These are phyloP conservation scores for Fusarium secorum DNA, from an alignment of 2,329 filamentous ascomycete species.

Conservation along the genomic window DNA sequence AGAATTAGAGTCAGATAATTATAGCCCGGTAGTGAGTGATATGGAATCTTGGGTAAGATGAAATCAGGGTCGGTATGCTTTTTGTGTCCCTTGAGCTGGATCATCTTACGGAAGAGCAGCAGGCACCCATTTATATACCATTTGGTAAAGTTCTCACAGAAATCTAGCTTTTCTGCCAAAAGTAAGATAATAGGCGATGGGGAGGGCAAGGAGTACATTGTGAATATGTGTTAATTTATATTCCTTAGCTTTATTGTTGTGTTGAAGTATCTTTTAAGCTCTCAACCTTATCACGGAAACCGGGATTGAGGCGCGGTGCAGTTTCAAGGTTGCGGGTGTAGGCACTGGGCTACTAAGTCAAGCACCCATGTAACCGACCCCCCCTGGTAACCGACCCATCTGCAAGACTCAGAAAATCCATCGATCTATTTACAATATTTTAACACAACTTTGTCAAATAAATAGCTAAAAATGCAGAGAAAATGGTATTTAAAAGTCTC, in stretches of 20 bases:
- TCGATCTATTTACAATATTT: too few species aligned
- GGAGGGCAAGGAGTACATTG: too few species aligned
- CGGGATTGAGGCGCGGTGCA: background rate
- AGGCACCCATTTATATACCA: background rate
- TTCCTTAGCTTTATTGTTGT: background rate
- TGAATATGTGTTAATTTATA: background rate
- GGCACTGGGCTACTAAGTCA: background rate
- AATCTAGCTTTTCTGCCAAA: background rate
- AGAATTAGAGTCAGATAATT: background rate
- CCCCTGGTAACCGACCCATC: too few species aligned
- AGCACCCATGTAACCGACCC: too few species aligned
- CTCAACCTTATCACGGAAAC: background rate
- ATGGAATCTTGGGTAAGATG: background rate
- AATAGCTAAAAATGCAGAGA: too few species aligned
- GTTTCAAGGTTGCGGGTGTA: background rate
- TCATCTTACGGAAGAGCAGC: background rate
- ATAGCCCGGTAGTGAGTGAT: too few species aligned
- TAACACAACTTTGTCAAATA: too few species aligned
- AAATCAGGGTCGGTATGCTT: background rate
- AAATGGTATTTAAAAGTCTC: too few species aligned
- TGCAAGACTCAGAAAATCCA: too few species aligned
- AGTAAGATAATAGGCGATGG: accelerated
- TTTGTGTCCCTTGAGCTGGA: background rate
- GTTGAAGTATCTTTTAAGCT: background rate
- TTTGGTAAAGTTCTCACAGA: background rate